These are phyloP conservation scores for Vitis riparia DNA, from an alignment of 164 flowering plant genomes.

Conservation along the genomic window DNA sequence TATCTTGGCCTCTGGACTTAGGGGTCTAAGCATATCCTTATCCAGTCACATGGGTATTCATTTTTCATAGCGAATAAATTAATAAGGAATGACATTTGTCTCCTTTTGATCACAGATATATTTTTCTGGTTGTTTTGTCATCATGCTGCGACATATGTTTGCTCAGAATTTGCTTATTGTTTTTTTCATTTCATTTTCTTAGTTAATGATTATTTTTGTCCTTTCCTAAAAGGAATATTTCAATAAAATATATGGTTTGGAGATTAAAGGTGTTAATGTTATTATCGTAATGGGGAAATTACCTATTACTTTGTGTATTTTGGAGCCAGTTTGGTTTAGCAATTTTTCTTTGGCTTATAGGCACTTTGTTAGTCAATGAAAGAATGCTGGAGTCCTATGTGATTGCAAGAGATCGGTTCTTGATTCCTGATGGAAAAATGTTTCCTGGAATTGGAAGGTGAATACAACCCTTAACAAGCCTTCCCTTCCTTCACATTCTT, in stretches of 20 bases:
- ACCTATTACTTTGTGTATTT: neutral
- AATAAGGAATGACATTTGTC: no score
- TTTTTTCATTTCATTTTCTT: no score
- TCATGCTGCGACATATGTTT: no score
- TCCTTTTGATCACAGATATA: no score
- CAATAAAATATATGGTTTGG: neutral
- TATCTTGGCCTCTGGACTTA: no score
- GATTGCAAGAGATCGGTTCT: slow-evolving; percentile 96
- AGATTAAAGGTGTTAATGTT: neutral
- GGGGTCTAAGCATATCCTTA: no score
- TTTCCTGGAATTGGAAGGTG: slow-evolving; percentile 94
- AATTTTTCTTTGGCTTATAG: slow-evolving; percentile 35
- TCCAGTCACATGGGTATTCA: no score
- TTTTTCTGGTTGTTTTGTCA: no score
- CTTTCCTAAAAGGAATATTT: neutral
- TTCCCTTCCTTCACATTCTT: neutral
- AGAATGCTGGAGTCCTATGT: slow-evolving; percentile 99
- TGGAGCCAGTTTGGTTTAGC: neutral
- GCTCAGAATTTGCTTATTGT: no score
- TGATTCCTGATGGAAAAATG: slow-evolving; percentile 88
- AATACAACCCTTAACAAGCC: slow-evolving; percentile 2
- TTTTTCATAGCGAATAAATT: no score
- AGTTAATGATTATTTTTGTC: no score
- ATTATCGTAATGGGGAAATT: neutral
- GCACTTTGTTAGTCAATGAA: slow-evolving; percentile 91